phyloP scores from a whole-genome alignment of 108 stramenopile genomes.

The Nitzschia palea region DNA sequence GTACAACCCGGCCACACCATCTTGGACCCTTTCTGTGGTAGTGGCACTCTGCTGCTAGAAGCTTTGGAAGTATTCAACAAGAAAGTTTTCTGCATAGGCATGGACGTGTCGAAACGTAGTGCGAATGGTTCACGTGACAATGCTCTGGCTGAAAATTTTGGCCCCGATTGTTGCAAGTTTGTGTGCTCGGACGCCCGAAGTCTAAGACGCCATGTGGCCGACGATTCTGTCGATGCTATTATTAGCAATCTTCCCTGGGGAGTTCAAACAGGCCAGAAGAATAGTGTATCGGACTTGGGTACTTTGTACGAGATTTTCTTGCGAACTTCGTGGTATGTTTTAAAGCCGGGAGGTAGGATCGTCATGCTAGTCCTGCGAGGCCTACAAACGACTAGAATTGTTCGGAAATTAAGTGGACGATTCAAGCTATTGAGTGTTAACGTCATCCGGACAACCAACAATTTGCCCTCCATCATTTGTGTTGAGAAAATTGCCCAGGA shows the following conservation, averaged over 20 bases:
- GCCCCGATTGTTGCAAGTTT: constrained; percentile 45
- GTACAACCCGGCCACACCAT: constrained; percentile 43
- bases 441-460: constrained; percentile 68
- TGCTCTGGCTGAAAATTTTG: constrained; percentile 38
- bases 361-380: constrained; percentile 74
- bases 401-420: constrained; percentile 64
- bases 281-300: constrained; percentile 58
- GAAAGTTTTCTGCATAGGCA: constrained; percentile 46
- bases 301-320: constrained; percentile 73
- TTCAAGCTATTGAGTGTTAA: constrained; percentile 55
- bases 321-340: constrained; percentile 63
- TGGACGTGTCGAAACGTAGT: constrained; percentile 61
- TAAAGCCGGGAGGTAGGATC: constrained; percentile 54
- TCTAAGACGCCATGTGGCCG: constrained; percentile 51
- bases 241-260: constrained; percentile 73
- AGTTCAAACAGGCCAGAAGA: constrained; percentile 63
- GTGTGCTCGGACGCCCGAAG: constrained; percentile 63
- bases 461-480: constrained; percentile 67
- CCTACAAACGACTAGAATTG: constrained; percentile 62
- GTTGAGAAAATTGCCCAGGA: constrained; percentile 60
- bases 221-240: constrained; percentile 59
- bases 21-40: constrained; percentile 59
- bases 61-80: constrained; percentile 52
- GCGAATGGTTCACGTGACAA: constrained; percentile 63
- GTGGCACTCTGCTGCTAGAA: constrained; percentile 58